Evolutionary conservation across 2,329 filamentous ascomycete genomes (phyloP), one percentile per base, ranked within the genome.

Genomic region (Chaetomiaceae sp.): DNA sequence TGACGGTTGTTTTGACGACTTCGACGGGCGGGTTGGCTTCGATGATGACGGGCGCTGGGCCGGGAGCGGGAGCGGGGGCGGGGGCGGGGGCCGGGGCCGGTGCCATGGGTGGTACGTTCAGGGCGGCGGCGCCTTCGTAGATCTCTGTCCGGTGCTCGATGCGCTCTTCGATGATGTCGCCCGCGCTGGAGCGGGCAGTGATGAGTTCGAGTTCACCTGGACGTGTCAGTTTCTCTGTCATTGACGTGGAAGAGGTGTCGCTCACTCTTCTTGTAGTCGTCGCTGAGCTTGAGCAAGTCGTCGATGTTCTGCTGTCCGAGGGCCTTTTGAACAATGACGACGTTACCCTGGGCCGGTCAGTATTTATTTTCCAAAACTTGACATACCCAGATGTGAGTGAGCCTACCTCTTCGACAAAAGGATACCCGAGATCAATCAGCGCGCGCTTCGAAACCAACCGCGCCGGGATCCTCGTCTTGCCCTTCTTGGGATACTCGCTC

Each of bases 251-350:
- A 23, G 19, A 5, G 30, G 31, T 9, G 23, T 2, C 5, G 62
- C 73, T 63, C 61, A 80, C 78, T 74, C 63, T 79, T 78, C 64
- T 78, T 83, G 69, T 89, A 90, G 27, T 86, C 82, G 62, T 90
- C 87, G 67, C 89, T 95, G 44, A 90, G 74, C 62, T 82, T 85
- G 61, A 96, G 86, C 39, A 96, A 77, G 62, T 95, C 87, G 60
- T 96, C 90, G 56, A 96, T 96, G 61, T 96, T 89, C 16, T 92
- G 83, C 61, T 95, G 91, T 14, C 89, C 87, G 5, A 97, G 77
- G 9, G 92, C 91, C 63, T 88, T 86, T 60, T 87, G 82, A 30
- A 97, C 83, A 46, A 96, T 80, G 60, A 93, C 82, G 19, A 86
- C 86, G 59, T 86, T 85, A 34, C 86, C 89, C 87, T 93, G 58